Conservation (phyloP, 306 rosid species). For the Cucurbita pepo region DNA sequence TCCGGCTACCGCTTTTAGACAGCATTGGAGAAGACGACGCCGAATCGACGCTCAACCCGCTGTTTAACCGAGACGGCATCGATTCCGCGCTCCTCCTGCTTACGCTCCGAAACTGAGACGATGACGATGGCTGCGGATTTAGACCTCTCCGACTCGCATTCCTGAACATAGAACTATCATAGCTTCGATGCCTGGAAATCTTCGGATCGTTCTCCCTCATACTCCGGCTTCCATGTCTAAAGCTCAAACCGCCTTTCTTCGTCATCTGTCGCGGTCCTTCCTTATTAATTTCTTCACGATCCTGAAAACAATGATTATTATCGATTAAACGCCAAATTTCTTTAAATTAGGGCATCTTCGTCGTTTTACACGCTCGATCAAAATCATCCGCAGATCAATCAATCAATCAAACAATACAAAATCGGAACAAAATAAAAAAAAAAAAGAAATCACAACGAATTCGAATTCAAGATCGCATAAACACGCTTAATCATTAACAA, state of each 20-base stretch:
- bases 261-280: neutral
- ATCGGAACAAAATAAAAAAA: neutral
- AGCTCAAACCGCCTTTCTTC: slow-evolving; percentile 15
- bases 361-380: neutral
- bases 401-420: neutral
- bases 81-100: slow-evolving; percentile 6
- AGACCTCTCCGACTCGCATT: slow-evolving; percentile 11
- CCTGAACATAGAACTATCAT: neutral
- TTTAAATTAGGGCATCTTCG: neutral
- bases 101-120: neutral
- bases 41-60: slow-evolving; percentile 5
- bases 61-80: neutral
- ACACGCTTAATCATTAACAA: neutral
- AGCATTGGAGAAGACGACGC: slow-evolving; percentile 1
- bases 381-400: neutral
- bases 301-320: neutral
- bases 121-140: neutral
- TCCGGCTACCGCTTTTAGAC: slow-evolving; percentile 8
- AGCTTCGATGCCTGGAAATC: slow-evolving; percentile 13
- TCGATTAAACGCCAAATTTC: neutral
- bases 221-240: slow-evolving; percentile 5
- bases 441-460: neutral
- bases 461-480: neutral
- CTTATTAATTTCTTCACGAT: neutral
- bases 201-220: neutral